Evolutionary conservation across 225 moss, liverwort and hornwort genomes (phyloP), one percentile per base, ranked within the genome.

Genomic region (Lunularia cruciata): DNA sequence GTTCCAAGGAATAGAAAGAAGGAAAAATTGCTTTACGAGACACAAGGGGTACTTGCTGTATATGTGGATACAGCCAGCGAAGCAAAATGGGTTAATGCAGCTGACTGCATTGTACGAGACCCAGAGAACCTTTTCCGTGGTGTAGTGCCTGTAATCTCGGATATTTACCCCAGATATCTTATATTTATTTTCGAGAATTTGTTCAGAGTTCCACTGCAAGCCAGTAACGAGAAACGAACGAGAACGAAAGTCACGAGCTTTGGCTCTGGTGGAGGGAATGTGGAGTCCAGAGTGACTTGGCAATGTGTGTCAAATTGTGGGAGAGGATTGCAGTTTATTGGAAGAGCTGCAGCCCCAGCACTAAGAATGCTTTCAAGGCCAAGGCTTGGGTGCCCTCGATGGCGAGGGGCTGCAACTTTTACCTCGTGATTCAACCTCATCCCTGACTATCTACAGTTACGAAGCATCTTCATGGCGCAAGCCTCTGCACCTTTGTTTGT

Each of bases 401-500:
- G 1, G 6, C 8, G 3, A 3, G 8, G 35, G 10, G 10, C n/a
- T 72, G 19, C 45, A 63, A 0, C 19, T 52, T 3, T 25, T 19
- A 5, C 6, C 48, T 26, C 72, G 62, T 20, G 25, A 5, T 26
- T 13, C 13, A 4, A 47, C 51, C 63, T 49, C 25, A 72, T 72
- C n/a, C 72, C 72, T 1, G 72, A 72, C 47, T 26, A 72, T 63
- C 26, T 72, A 37, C 49, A 63, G 16, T 51, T 63, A 2, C 62
- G 62, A 3, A 36, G 28, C 26, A 38, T 72, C 4, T 52, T 72
- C 26, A 37, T 38, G 49, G 8, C 14, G 1, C 1, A 32, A 6
- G 13, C 35, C 5, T 49, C 3, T 19, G 5, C 49, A 8, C 58
- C 42, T 52, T 13, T 28, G 6, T 68, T 54, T 53, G 68, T 68